Evolutionary conservation across 345 rosid genomes (phyloP).

Genomic region (Schrenkiella parvula): DNA sequence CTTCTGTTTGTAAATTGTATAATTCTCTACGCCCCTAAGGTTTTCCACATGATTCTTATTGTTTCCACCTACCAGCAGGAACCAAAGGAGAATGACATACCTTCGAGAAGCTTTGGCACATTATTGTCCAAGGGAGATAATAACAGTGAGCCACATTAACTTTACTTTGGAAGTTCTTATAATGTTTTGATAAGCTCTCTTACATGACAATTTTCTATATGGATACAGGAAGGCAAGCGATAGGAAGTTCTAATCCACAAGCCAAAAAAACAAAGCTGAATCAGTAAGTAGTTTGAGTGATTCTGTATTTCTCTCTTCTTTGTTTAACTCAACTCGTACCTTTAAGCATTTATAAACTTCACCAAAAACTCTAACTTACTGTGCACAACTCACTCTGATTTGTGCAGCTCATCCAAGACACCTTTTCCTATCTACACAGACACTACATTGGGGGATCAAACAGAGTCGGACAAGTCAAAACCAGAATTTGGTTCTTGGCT

Average conservation of each 20-base stretch:
- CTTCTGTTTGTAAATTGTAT: not conserved
- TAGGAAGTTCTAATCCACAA: constrained; percentile 37
- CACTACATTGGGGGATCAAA: constrained; percentile 30
- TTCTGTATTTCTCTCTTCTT: not conserved
- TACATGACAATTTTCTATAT: not conserved
- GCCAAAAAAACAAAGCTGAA: constrained; percentile 48
- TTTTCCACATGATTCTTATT: not conserved
- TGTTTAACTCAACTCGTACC: not conserved
- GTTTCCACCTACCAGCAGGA: constrained; percentile 41
- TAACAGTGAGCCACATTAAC: constrained; percentile 36
- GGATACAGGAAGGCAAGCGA: constrained; percentile 46
- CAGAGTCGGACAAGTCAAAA: constrained; percentile 45
- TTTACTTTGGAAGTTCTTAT: not conserved
- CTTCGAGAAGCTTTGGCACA: constrained; percentile 79
- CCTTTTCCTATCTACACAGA: constrained; percentile 54
- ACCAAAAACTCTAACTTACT: not conserved
- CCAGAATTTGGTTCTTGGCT: constrained; percentile 54
- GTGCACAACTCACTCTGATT: constrained; percentile 3
- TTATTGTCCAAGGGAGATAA: constrained; percentile 54
- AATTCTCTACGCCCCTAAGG: not conserved
- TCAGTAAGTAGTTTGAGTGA: constrained; percentile 39
- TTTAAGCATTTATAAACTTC: not conserved
- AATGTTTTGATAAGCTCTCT: not conserved
- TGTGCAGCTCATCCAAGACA: constrained; percentile 44
- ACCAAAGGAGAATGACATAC: constrained; percentile 44